Evolutionary conservation across 2,329 filamentous ascomycete genomes (phyloP).

Genomic region (Tolypocladium cylindrosporum): DNA sequence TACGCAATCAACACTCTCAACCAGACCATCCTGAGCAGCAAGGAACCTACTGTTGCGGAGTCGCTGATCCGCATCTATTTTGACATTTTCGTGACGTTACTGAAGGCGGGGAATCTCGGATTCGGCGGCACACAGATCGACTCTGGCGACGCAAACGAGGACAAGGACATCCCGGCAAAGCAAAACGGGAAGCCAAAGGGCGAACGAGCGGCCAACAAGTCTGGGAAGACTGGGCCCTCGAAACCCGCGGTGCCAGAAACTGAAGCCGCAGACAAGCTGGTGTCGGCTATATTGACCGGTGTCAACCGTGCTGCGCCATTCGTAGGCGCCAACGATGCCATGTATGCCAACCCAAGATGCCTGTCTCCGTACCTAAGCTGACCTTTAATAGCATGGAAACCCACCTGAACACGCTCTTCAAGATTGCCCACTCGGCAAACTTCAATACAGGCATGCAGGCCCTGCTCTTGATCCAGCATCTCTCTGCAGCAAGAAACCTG

Average conservation of each 20-base stretch:
- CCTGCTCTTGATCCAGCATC: slow-evolving; percentile 86
- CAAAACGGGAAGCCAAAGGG: slow-evolving; percentile 12
- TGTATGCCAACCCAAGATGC: slow-evolving; percentile 35
- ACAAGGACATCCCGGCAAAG: slow-evolving; percentile 8
- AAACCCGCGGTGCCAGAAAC: slow-evolving; percentile 51
- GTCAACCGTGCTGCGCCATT: slow-evolving; percentile 96
- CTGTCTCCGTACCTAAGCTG: background rate
- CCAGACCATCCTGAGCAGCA: slow-evolving; percentile 82
- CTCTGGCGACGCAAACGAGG: slow-evolving; percentile 25
- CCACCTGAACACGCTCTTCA: slow-evolving; percentile 89
- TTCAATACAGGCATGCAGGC: slow-evolving; percentile 98
- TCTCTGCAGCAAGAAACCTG: slow-evolving; percentile 70
- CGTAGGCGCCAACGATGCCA: slow-evolving; percentile 66
- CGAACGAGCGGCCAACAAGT: slow-evolving; percentile 8
- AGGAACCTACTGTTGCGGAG: slow-evolving; percentile 72
- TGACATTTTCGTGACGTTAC: slow-evolving; percentile 68
- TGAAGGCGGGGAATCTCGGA: slow-evolving; percentile 49
- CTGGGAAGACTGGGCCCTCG: slow-evolving; percentile 10
- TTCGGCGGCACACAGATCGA: slow-evolving; percentile 31
- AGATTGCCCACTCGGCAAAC: slow-evolving; percentile 93
- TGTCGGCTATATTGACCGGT: slow-evolving; percentile 83
- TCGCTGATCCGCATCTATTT: slow-evolving; percentile 88
- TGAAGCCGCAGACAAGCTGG: slow-evolving; percentile 67
- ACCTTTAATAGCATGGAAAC: slow-evolving; percentile 54
- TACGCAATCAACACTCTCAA: slow-evolving; percentile 95